Percentiles rank a stretch among this genome's conserved stretches.
Evolutionary conservation across 768 basidiomycete species (phyloP).

Genomic region (Pholiota molesta): DNA sequence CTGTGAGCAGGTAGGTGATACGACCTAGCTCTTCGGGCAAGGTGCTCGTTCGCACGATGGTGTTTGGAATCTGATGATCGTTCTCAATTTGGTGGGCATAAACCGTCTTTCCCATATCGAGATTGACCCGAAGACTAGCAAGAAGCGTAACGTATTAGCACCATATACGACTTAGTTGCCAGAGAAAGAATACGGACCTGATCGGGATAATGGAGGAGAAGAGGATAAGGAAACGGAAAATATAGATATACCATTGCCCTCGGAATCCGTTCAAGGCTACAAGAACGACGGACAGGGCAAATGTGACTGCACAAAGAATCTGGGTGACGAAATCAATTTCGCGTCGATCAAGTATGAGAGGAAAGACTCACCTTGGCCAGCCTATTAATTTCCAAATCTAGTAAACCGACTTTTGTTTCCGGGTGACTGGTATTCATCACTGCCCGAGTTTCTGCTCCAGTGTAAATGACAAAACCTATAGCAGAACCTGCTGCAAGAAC

Average conservation of each 20-base stretch:
- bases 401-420: slow-evolving; percentile 87
- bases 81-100: slow-evolving; percentile 96
- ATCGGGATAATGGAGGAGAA: slow-evolving; percentile 99
- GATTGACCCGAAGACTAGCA: slow-evolving; percentile 90
- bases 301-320: slow-evolving; percentile 95
- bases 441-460: slow-evolving; percentile 92
- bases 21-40: slow-evolving; percentile 95
- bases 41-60: slow-evolving; percentile 97
- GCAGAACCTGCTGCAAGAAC: slow-evolving; percentile 95
- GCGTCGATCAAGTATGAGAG: neutral
- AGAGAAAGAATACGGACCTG: slow-evolving; percentile 54
- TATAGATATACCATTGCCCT: slow-evolving; percentile 94
- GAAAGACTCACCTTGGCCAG: slow-evolving; percentile 87
- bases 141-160: slow-evolving; percentile 1
- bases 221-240: slow-evolving; percentile 94
- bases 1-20: slow-evolving; percentile 93
- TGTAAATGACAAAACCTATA: slow-evolving; percentile 92
- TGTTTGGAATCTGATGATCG: slow-evolving; percentile 89
- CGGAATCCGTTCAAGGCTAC: slow-evolving; percentile 97
- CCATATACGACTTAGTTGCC: neutral
- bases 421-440: slow-evolving; percentile 99
- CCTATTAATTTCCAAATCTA: slow-evolving; percentile 94
- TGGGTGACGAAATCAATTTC: too few relatives aligned
- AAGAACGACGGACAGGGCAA: slow-evolving; percentile 86
- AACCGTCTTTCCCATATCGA: slow-evolving; percentile 99